Conservation (phyloP, 1,284 basidiomycete genomes). For the Phellopilus nigrolimitatus region DNA sequence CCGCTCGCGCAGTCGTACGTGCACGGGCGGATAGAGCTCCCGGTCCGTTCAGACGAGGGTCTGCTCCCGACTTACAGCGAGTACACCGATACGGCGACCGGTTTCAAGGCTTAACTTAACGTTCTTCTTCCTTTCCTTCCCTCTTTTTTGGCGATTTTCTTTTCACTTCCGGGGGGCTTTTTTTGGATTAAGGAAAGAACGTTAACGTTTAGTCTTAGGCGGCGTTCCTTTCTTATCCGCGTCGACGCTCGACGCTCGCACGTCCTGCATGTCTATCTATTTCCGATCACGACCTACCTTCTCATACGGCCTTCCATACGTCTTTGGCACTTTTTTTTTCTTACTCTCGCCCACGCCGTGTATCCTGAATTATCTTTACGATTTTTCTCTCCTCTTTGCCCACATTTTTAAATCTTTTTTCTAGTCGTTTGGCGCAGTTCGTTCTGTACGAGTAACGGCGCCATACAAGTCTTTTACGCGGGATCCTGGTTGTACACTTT, state of each 20-base stretch:
- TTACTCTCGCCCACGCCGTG: not conserved
- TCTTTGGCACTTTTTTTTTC: not conserved
- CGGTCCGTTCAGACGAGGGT: slow-evolving; percentile 40
- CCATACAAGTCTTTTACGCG: not conserved
- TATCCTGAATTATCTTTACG: not conserved
- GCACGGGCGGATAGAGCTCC: slow-evolving; percentile 40
- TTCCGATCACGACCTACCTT: not conserved
- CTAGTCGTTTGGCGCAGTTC: not conserved
- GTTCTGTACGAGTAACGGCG: not conserved
- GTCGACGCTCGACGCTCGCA: too few species aligned
- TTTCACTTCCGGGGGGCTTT: too few species aligned
- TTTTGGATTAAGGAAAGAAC: too few species aligned
- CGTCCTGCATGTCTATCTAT: too few species aligned
- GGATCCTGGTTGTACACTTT: too few species aligned
- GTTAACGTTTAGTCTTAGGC: too few species aligned
- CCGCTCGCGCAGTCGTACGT: slow-evolving; percentile 19
- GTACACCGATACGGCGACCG: slow-evolving; percentile 3
- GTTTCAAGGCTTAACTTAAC: slow-evolving; percentile 2
- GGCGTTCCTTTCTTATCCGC: too few species aligned
- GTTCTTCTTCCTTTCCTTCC: not conserved
- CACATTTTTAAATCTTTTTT: not conserved
- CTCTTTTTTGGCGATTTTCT: not conserved
- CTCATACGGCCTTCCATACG: not conserved
- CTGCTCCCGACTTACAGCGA: slow-evolving; percentile 34
- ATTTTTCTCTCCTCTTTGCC: too few species aligned